Evolutionary conservation across 75 land plant genomes (phyloP).

Genomic region (Cryptomeria japonica): DNA sequence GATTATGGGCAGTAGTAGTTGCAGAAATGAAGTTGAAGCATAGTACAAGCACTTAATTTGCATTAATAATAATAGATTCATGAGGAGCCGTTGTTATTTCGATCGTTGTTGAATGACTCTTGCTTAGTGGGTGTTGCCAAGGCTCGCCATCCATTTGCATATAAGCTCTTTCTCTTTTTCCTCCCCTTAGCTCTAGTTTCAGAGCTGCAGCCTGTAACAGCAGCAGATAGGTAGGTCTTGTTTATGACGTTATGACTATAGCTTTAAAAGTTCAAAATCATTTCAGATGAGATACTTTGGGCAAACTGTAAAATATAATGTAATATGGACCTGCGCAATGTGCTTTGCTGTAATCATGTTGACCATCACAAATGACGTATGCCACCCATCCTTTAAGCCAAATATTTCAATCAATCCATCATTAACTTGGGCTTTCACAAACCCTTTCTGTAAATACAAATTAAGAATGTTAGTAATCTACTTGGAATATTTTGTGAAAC

Average conservation of each 20-base stretch:
- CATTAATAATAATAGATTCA: constrained; percentile 14
- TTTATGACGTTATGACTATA: neutral
- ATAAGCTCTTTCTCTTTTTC: constrained; percentile 18
- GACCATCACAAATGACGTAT: constrained; percentile 42
- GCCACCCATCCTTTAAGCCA: constrained; percentile 53
- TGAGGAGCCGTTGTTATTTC: constrained; percentile 11
- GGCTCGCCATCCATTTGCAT: constrained; percentile 63
- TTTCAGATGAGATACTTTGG: neutral
- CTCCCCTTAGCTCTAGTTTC: constrained; percentile 30
- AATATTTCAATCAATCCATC: constrained; percentile 49
- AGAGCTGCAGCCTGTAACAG: constrained; percentile 36
- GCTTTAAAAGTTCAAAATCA: neutral
- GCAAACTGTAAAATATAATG: constrained; percentile 1
- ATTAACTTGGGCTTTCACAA: constrained; percentile 18
- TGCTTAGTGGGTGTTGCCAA: constrained; percentile 42
- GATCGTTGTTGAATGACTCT: constrained; percentile 12
- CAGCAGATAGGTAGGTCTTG: neutral
- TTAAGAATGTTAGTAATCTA: neutral
- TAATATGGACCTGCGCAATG: constrained; percentile 34
- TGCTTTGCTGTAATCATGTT: constrained; percentile 36
- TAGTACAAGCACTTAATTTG: neutral
- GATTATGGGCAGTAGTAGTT: neutral
- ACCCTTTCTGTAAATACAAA: constrained; percentile 28
- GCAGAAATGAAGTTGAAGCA: neutral
- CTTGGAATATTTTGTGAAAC: neutral